Percentiles rank a stretch among this genome's conserved stretches.
Conservation (phyloP, 1,284 basidiomycete species). For the Pseudomicrostroma phylloplanum region DNA sequence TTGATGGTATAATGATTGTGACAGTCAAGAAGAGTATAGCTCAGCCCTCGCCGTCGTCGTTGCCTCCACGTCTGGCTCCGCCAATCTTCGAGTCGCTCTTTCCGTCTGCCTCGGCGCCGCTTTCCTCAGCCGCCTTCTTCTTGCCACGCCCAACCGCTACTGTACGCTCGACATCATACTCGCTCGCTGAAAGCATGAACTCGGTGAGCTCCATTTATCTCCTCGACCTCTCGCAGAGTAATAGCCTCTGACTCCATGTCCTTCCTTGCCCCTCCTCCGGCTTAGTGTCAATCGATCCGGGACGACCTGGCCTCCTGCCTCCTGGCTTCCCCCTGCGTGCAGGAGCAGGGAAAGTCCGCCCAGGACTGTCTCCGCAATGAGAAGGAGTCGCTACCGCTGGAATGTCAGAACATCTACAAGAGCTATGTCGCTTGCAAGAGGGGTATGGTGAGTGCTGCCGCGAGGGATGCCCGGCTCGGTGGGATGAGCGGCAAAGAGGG, state of each 20-base stretch:
- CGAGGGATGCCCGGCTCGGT: background rate
- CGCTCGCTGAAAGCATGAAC: background rate
- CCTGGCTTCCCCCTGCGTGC: constrained; percentile 29
- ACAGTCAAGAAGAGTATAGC: too few relatives aligned
- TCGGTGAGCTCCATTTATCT: background rate
- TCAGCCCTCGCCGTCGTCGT: too few relatives aligned
- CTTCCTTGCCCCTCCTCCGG: background rate
- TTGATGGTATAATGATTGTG: too few relatives aligned
- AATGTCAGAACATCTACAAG: constrained; percentile 39
- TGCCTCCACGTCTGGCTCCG: too few relatives aligned
- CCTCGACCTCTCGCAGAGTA: too few relatives aligned
- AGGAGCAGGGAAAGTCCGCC: constrained; percentile 22
- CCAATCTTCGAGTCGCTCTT: too few relatives aligned
- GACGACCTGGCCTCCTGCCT: constrained; percentile 33
- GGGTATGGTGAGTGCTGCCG: constrained; percentile 28
- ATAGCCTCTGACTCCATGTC: background rate
- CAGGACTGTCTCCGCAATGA: constrained; percentile 36
- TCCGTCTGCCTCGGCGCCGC: too few relatives aligned
- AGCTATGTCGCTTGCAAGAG: constrained; percentile 33
- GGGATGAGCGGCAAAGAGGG: background rate
- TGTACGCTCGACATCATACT: too few relatives aligned
- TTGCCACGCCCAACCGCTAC: too few relatives aligned
- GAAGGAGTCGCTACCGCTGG: constrained; percentile 30
- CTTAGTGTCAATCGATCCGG: constrained; percentile 29
- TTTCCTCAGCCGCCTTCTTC: too few relatives aligned